Evolutionary conservation across 179 eudicot genomes (phyloP).

Genomic region (Beta lomatogona): DNA sequence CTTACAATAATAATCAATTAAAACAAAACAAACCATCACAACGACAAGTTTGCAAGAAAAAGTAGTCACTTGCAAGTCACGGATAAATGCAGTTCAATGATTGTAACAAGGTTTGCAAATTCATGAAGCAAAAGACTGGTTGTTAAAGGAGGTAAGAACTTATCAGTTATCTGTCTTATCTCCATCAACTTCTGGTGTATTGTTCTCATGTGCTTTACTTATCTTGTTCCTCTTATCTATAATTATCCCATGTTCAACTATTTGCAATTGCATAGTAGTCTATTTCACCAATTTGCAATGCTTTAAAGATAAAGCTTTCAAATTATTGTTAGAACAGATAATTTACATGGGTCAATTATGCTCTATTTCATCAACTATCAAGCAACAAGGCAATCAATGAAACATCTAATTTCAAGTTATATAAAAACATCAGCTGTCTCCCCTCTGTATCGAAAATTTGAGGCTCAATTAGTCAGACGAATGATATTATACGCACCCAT

Average conservation of each 20-base stretch:
- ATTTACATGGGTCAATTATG: neutral
- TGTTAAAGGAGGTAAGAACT: neutral
- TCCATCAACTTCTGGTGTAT: neutral
- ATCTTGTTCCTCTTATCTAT: too few species aligned
- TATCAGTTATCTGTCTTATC: neutral
- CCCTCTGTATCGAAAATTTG: too few species aligned
- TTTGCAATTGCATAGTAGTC: neutral
- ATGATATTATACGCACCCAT: too few species aligned
- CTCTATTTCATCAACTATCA: too few species aligned
- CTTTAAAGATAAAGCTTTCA: too few species aligned
- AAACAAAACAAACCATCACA: neutral
- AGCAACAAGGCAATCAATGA: too few species aligned
- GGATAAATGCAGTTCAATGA: neutral
- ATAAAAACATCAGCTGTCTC: too few species aligned
- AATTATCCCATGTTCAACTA: neutral
- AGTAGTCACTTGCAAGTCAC: neutral
- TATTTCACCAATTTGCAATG: neutral
- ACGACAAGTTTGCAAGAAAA: neutral
- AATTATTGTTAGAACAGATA: neutral
- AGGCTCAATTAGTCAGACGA: too few species aligned
- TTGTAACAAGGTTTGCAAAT: neutral
- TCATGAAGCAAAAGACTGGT: neutral
- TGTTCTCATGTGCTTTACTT: too few species aligned
- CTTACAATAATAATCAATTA: too few species aligned
- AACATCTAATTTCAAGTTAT: too few species aligned